Conservation (phyloP, 2,329 filamentous ascomycete species). For the Diplocarpon rosae region DNA sequence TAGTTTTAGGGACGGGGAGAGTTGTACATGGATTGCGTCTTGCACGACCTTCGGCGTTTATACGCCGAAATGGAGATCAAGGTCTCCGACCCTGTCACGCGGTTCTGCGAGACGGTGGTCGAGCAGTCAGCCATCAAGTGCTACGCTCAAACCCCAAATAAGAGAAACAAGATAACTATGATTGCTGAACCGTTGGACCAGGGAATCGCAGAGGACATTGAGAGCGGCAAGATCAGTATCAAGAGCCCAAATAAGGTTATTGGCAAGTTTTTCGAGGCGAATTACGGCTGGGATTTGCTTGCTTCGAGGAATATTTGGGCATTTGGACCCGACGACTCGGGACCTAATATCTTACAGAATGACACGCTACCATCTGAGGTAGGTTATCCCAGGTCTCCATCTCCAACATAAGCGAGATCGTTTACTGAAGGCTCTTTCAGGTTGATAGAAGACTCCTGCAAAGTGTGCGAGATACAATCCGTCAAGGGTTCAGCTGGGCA, state of each 20-base stretch:
- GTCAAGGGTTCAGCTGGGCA: conserved; percentile 95
- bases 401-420: no score
- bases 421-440: conserved; percentile 27
- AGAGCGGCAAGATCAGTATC: conserved; percentile 81
- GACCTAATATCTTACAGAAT: conserved; percentile 92
- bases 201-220: conserved; percentile 90
- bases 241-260: conserved; percentile 87
- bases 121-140: conserved; percentile 97
- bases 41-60: conserved; percentile 85
- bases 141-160: conserved; percentile 95
- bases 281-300: conserved; percentile 92
- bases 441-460: conserved; percentile 87
- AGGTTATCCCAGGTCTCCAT: conserved; percentile 25
- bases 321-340: conserved; percentile 90
- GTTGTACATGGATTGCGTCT: conserved; percentile 98
- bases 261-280: conserved; percentile 93
- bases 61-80: conserved; percentile 99
- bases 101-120: conserved; percentile 96
- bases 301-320: conserved; percentile 96
- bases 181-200: conserved; percentile 92
- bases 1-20: conserved; percentile 92
- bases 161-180: conserved; percentile 99
- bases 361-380: conserved; percentile 87
- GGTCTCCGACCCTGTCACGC: conserved; percentile 91
- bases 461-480: conserved; percentile 81